These are phyloP conservation scores for Phytophthora ramorum DNA, from an alignment of 352 stramenopile genomes.

Conservation along the genomic window DNA sequence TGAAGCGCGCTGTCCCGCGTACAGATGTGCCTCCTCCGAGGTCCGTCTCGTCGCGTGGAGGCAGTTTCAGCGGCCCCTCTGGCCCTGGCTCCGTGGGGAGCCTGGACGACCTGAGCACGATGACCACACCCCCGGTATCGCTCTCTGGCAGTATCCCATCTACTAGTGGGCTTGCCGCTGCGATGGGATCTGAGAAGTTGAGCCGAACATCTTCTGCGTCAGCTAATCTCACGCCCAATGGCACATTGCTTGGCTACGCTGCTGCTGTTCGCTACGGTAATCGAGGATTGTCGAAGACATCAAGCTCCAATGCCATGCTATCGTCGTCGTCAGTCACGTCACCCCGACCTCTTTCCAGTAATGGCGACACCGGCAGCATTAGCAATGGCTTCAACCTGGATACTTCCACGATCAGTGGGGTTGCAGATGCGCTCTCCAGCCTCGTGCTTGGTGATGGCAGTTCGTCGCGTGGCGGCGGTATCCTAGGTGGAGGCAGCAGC, in stretches of 20 bases:
- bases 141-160: slow-evolving; percentile 63
- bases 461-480: slow-evolving; percentile 25
- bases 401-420: slow-evolving; percentile 44
- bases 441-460: slow-evolving; percentile 63
- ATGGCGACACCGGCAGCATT: slow-evolving; percentile 36
- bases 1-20: slow-evolving; percentile 86
- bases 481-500: slow-evolving; percentile 23
- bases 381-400: slow-evolving; percentile 46
- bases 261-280: slow-evolving; percentile 80
- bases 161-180: slow-evolving; percentile 36
- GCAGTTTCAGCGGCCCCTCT: slow-evolving; percentile 81
- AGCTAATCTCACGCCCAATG: slow-evolving; percentile 53
- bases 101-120: slow-evolving; percentile 68
- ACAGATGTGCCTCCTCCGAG: slow-evolving; percentile 81
- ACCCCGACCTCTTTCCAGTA: slow-evolving; percentile 33
- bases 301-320: slow-evolving; percentile 40
- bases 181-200: slow-evolving; percentile 41
- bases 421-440: slow-evolving; percentile 76
- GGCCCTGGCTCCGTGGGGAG: slow-evolving; percentile 77
- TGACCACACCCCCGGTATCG: slow-evolving; percentile 63
- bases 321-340: slow-evolving; percentile 45
- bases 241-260: slow-evolving; percentile 75
- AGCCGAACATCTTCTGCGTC: slow-evolving; percentile 33
- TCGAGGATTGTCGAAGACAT: slow-evolving; percentile 49
- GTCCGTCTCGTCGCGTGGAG: slow-evolving; percentile 75